phyloP scores from a whole-genome alignment of 1,284 basidiomycete genomes.

The Thelephora terrestris region DNA sequence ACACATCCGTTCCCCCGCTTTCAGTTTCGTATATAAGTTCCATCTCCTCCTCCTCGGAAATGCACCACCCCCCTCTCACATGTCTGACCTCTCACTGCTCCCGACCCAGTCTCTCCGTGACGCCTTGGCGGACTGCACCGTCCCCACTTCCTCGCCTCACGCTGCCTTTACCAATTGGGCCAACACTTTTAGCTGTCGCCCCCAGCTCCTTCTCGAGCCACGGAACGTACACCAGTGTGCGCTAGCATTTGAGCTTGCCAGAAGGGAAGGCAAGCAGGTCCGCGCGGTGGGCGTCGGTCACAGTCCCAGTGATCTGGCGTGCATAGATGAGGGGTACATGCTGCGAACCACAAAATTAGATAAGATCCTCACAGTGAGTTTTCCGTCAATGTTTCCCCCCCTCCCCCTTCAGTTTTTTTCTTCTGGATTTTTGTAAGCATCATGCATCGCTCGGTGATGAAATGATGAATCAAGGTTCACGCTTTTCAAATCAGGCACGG shows the following conservation, averaged over 20 bases:
- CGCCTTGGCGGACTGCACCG: conserved; percentile 41
- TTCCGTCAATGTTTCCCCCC: conserved; percentile 15
- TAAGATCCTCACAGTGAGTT: conserved; percentile 62
- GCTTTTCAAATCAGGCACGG: not conserved
- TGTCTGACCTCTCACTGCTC: conserved; percentile 18
- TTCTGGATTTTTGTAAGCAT: not conserved
- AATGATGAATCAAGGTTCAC: too few species aligned
- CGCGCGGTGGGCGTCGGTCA: conserved; percentile 88
- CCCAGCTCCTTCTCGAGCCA: conserved; percentile 71
- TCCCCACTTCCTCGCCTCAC: conserved; percentile 31
- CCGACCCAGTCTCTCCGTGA: conserved; percentile 36
- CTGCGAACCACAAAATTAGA: conserved; percentile 66
- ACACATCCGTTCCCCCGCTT: not conserved
- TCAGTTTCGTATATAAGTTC: not conserved
- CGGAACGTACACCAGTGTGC: conserved; percentile 63
- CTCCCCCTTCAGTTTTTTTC: conserved; percentile 14
- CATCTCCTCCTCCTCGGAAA: not conserved
- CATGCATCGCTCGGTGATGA: too few species aligned
- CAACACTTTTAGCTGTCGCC: conserved; percentile 51
- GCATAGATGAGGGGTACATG: conserved; percentile 71
- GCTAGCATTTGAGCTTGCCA: conserved; percentile 76
- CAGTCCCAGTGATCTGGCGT: conserved; percentile 87
- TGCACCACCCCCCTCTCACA: not conserved
- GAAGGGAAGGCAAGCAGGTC: conserved; percentile 60
- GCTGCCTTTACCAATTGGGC: conserved; percentile 66